phyloP scores from a whole-genome alignment of 2,329 filamentous ascomycete genomes.

The Fusarium sp. region DNA sequence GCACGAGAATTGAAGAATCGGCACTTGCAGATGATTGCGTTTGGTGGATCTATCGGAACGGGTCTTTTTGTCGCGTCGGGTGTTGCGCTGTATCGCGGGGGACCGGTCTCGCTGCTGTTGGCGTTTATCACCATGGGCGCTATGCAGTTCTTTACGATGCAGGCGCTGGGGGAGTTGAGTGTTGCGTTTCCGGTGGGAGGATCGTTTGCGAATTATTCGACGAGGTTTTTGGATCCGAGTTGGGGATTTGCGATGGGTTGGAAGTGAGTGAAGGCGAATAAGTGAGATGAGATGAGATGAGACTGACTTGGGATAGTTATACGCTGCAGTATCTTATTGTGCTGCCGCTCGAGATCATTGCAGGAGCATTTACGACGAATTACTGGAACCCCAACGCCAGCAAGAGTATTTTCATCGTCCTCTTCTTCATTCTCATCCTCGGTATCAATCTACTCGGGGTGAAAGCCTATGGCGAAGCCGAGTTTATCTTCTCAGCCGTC shows the following conservation, averaged over 20 bases:
- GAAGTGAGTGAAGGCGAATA: conserved; percentile 64
- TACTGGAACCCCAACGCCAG: conserved; percentile 76
- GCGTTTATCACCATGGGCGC: conserved; percentile 79
- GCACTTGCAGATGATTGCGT: conserved; percentile 58
- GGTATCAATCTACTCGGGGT: conserved; percentile 88
- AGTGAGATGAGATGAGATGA: not conserved
- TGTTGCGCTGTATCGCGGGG: conserved; percentile 73
- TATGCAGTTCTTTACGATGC: conserved; percentile 92
- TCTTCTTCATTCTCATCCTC: conserved; percentile 82
- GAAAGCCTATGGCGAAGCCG: conserved; percentile 86
- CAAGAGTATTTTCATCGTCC: conserved; percentile 79
- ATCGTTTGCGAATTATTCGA: conserved; percentile 91
- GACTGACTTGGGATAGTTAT: conserved; percentile 62
- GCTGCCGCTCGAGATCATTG: conserved; percentile 85
- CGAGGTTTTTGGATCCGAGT: conserved; percentile 91
- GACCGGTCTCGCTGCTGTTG: conserved; percentile 79
- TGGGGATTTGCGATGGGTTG: conserved; percentile 97
- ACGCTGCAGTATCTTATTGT: conserved; percentile 87
- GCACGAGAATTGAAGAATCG: conserved; percentile 80
- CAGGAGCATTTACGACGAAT: conserved; percentile 82
- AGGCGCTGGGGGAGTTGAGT: conserved; percentile 89
- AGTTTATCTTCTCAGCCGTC: conserved; percentile 86
- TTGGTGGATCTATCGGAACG: conserved; percentile 88
- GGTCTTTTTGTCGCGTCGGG: conserved; percentile 91
- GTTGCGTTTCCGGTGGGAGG: conserved; percentile 90